A percentile compares a stretch with the other conserved stretches of the same genome.
Evolutionary conservation across 2,329 filamentous ascomycete genomes (phyloP).

Genomic region (Didymella lethalis): DNA sequence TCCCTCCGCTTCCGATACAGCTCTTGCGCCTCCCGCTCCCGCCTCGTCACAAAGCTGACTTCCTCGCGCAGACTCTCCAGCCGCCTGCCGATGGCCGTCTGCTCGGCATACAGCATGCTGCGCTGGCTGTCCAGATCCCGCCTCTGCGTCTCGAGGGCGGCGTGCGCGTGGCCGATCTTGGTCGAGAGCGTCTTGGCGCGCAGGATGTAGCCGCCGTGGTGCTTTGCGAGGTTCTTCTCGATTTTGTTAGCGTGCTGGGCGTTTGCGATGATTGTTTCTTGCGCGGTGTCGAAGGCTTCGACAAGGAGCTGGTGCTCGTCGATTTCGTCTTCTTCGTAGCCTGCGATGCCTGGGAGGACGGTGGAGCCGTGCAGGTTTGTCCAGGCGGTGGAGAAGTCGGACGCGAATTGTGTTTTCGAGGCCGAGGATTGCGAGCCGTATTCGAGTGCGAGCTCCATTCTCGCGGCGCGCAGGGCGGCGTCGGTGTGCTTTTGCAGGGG

Average conservation of each 20-base stretch:
- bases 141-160: constrained; percentile 75
- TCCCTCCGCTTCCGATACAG: constrained; percentile 78
- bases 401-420: constrained; percentile 56
- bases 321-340: constrained; percentile 79
- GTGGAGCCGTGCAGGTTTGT: constrained; percentile 56
- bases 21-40: constrained; percentile 92
- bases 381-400: constrained; percentile 56
- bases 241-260: constrained; percentile 85
- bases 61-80: constrained; percentile 82
- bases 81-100: constrained; percentile 75
- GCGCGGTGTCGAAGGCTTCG: constrained; percentile 76
- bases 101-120: constrained; percentile 79
- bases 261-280: constrained; percentile 74
- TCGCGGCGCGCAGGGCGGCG: constrained; percentile 74
- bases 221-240: constrained; percentile 89
- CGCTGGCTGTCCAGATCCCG: constrained; percentile 77
- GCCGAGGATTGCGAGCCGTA: constrained; percentile 61
- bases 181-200: constrained; percentile 80
- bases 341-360: constrained; percentile 78
- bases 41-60: constrained; percentile 77
- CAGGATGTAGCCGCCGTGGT: constrained; percentile 89
- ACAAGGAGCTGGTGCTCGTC: constrained; percentile 72
- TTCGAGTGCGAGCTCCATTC: constrained; percentile 78
- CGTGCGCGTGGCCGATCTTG: constrained; percentile 79
- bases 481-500: constrained; percentile 74